Evolutionary conservation across 352 stramenopile species (phyloP), one percentile per base, ranked within the genome.

Genomic region (Pythium sp.): DNA sequence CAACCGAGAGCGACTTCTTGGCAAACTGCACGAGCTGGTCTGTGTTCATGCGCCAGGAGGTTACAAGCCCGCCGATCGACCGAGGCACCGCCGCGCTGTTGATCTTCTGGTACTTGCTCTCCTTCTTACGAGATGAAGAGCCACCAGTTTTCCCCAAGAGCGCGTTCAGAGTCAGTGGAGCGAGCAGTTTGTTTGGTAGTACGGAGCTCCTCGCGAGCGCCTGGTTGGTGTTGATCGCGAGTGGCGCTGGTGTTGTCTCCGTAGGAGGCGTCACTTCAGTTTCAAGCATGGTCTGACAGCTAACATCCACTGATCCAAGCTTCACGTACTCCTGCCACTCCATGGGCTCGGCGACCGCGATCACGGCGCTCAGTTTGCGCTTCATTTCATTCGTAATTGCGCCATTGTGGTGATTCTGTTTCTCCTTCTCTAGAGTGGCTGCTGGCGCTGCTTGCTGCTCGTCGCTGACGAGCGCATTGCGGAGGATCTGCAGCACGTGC

Each of bases 11-110:
- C 3, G 85, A 83, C 46, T 93, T 95, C 56, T 95, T 93, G 0
- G 81, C 73, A 65, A 92, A 95, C 67, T 93, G 84, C 12, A 73
- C 55, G 22, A 95, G 83, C 66, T 95, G 85, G 24, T 95, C 87
- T 0, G 81, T 80, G 69, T 93, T 93, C 62, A 95, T 87, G 32
- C 86, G 85, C 87, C 87, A 95, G 7, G 86, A 93, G 18, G 86
- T 95, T 58, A 93, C 85, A 22, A 95, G 64, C 2, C 78, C 74
- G 2, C 82, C 76, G 63, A 95, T 79, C 4, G 85, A 63, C 30
- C 77, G 73, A 49, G 84, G 87, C n/a, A 95, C 84, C 2, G 74
- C 76, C 2, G 74, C 64, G 54, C 79, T 90, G 70, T 88, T 91
- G 62, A 95, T 72, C 58, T 92, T 92, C 51, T 93, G 87, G 66